Evolutionary conservation across 495 filamentous ascomycete species (phyloP), one percentile per base, ranked within the genome.

Genomic region (Penicillium lividum): DNA sequence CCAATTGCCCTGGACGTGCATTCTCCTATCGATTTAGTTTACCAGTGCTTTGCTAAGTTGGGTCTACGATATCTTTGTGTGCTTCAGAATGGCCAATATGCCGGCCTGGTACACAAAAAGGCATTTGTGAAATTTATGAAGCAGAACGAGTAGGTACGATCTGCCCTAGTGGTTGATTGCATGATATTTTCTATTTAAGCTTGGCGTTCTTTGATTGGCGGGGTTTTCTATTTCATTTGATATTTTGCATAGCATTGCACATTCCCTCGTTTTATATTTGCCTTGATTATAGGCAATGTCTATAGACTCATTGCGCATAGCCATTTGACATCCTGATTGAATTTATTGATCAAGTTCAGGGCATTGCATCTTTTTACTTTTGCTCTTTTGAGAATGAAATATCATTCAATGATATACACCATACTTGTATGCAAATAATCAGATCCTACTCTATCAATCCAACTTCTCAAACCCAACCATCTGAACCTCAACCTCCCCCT

Each of bases 81-180:
- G 18, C 72, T 96, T 27, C 82, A 78, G 40, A 85, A 96, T 66
- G 94, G 94, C 22, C 81, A 85, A 36, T 98, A 90, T 74, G 90
- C 90, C 2, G 94, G 94, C 54, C 80, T 98, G 77, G 90, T 96
- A 27, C 94, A 98, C 73, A 98, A 97, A 77, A 98, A 98, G 77
- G 84, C 86, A 22, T 98, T 98, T 77, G 93, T 96, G 52, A 95
- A 92, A 73, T 97, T 92, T 70, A 86, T 96, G 74, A 91, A 90
- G 59, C 85, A 92, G 65, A 70, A 91, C 36, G 89, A 93, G 64
- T 83, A 84, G 69, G 55, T 46, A 45, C 43, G 25, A 42, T 33
- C 36, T 11, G 18, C 13, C 38, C 10, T 25, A 7, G 22, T 50
- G 30, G 8, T 36, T 8, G 18, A 8, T 54, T 33, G 11, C 29